Evolutionary conservation across 1,284 basidiomycete genomes (phyloP), one percentile per base, ranked within the genome.

Genomic region (Apiotrichum gracile): DNA sequence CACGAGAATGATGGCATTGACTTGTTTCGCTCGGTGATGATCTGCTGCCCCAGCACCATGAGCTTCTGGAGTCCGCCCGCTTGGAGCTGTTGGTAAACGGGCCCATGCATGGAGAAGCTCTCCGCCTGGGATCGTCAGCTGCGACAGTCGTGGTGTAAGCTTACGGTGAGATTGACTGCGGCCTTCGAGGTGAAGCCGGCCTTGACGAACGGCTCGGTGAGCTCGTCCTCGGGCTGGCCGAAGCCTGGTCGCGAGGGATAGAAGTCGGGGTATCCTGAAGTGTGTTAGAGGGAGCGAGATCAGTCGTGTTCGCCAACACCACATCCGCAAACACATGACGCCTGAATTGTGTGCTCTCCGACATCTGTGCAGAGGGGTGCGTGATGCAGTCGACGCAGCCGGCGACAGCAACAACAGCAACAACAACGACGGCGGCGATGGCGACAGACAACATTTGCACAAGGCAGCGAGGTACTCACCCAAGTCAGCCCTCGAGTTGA

Each of bases 261-360:
- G 69, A 91, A 91, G 33, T 91, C 89, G 47, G 85, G 82, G 67
- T 86, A 92, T 16, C 91, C 89, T 91, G 59, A 5, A 19, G n/a
- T 24, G 26, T 19, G 48, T 44, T 26, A 49, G 55, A 14, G 37
- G 29, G 38, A 16, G 10, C 7, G 21, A 27, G n/a, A 44, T n/a
- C n/a, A n/a, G n/a, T n/a, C n/a, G n/a, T n/a, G n/a, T n/a, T n/a
- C n/a, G n/a, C n/a, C n/a, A n/a, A n/a, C n/a, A n/a, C n/a, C n/a
- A n/a, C n/a, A n/a, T n/a, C n/a, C n/a, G n/a, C n/a, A n/a, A n/a
- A n/a, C n/a, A n/a, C n/a, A n/a, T n/a, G n/a, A n/a, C n/a, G n/a
- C n/a, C n/a, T n/a, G n/a, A n/a, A n/a, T n/a, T n/a, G n/a, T n/a
- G n/a, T n/a, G n/a, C n/a, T n/a, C n/a, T n/a, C n/a, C n/a, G n/a